These are phyloP conservation scores for Candida cerambycidarum DNA, from an alignment of 805 yeast genomes.

Conservation along the genomic window DNA sequence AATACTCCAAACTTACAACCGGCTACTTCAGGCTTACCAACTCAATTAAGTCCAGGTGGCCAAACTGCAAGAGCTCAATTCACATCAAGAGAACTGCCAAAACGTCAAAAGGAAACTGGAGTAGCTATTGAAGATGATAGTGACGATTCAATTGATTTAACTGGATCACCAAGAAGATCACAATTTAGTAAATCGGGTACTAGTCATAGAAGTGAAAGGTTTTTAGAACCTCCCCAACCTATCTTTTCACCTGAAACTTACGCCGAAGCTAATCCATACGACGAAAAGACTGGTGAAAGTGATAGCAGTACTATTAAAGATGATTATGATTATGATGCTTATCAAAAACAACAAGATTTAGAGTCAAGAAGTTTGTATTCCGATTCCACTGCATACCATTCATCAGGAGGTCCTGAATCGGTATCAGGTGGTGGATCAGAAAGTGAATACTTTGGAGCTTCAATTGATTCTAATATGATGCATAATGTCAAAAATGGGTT, in stretches of 20 bases:
- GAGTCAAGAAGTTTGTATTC: constrained; percentile 37
- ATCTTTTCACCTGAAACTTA: constrained; percentile 61
- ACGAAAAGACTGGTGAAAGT: constrained; percentile 13
- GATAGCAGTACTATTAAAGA: constrained; percentile 17
- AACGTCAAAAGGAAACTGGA: constrained; percentile 49
- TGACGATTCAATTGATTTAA: constrained; percentile 24
- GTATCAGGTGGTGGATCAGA: constrained; percentile 18
- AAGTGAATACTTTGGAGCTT: constrained; percentile 40
- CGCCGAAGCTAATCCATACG: constrained; percentile 52
- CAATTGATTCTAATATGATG: constrained; percentile 49
- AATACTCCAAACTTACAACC: constrained; percentile 27
- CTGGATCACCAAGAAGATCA: constrained; percentile 38
- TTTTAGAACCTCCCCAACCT: constrained; percentile 64
- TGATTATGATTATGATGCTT: constrained; percentile 33
- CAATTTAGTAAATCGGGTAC: constrained; percentile 22
- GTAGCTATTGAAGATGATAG: constrained; percentile 45
- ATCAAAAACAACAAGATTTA: constrained; percentile 30
- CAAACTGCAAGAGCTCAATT: constrained; percentile 64
- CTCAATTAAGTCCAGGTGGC: constrained; percentile 23
- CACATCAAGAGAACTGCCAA: constrained; percentile 72
- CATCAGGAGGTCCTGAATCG: constrained; percentile 23
- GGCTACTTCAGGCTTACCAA: constrained; percentile 32
- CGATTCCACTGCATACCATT: constrained; percentile 34
- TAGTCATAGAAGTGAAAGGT: constrained; percentile 47
- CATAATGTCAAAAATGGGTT: constrained; percentile 39